Base-by-base conservation (phyloP, 192 early-diverging fungal genomes). In the Spizellomyces sp. region DNA sequence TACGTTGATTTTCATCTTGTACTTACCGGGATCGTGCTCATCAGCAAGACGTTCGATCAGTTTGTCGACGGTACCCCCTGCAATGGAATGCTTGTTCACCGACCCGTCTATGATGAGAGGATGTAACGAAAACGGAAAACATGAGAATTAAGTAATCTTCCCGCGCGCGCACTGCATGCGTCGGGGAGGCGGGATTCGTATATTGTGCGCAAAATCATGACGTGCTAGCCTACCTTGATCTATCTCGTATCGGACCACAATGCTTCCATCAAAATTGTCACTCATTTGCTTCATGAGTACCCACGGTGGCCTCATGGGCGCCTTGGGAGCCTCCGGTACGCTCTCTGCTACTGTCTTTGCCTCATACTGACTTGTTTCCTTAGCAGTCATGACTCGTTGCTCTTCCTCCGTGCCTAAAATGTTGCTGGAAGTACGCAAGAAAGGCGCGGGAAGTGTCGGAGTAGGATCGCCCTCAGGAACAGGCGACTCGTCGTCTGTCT, bases 31-130 rank as follows among this genome's bases (percentile, higher is more conserved):
- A 10, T 52, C 58, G 21, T 69, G 47, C 8, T 62, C 17, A 54
- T 75, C 73, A 45, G 73, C 66, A 27, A 76, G 58, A 9, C 69
- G 43, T 62, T 76, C 75, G 7, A 76, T 69, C n/a, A 66, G 48
- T 48, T 76, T 76, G 19, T 76, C 64, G 10, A 64, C 4, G 41
- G 50, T 67, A 22, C 48, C 66, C 21, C 48, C 66, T 48, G 63
- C 8, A 9, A 61, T 71, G 65, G 64, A 57, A 14, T 50, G 63
- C 54, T 62, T 62, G 15, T 69, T 47, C 21, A 22, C 27, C 14
- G 12, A 14, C 36, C 59, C 59, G 36, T 17, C 59, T 61, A 41
- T 41, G 10, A 61, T 12, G 36, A 17, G 17, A 17, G 36, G 1
- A 19, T 12, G 17, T 27, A 61, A 19, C 52, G 19, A 55, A 55